Percentiles rank a stretch among this genome's conserved stretches.
Conservation (phyloP, 2,329 filamentous ascomycete genomes). For the Ceratocystiopsis sp. region DNA sequence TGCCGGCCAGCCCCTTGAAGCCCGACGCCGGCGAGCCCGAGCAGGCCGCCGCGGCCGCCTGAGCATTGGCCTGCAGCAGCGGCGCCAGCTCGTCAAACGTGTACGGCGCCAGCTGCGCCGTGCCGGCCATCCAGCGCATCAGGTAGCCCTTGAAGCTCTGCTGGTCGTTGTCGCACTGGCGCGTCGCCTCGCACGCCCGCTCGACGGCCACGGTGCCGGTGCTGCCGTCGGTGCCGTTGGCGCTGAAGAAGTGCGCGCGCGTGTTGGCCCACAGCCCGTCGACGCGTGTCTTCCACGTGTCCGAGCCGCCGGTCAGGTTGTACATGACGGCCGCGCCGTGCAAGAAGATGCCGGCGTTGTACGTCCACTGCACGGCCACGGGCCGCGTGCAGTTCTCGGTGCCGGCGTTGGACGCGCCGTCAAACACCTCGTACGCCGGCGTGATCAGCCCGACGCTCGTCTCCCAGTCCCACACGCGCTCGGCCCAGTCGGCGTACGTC, state of each 20-base stretch:
- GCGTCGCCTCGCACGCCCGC: slow-evolving; percentile 43
- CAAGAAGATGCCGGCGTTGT: slow-evolving; percentile 51
- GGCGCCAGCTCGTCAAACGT: slow-evolving; percentile 31
- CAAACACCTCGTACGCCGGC: slow-evolving; percentile 35
- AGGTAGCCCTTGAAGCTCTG: slow-evolving; percentile 63
- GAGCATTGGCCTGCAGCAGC: slow-evolving; percentile 32
- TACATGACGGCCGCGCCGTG: slow-evolving; percentile 45
- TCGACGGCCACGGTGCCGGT: slow-evolving; percentile 42
- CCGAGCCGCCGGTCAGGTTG: slow-evolving; percentile 35
- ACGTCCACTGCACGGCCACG: slow-evolving; percentile 48
- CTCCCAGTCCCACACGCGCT: slow-evolving; percentile 53
- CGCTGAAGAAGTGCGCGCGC: slow-evolving; percentile 33
- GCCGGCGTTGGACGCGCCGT: slow-evolving; percentile 30
- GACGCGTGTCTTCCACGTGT: slow-evolving; percentile 39
- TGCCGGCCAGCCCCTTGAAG: slow-evolving; percentile 36
- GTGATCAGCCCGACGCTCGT: slow-evolving; percentile 37
- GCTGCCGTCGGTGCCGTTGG: no score
- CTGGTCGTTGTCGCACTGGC: slow-evolving; percentile 53
- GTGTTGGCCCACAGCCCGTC: slow-evolving; percentile 38
- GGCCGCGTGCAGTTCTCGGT: slow-evolving; percentile 29
- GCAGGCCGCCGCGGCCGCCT: slow-evolving; percentile 34
- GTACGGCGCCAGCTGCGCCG: slow-evolving; percentile 36
- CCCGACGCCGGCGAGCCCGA: slow-evolving; percentile 24
- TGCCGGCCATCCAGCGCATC: slow-evolving; percentile 44
- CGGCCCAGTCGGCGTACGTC: slow-evolving; percentile 64